A percentile compares a stretch with the other conserved stretches of the same genome.
These are phyloP conservation scores for Podila epigama DNA, from an alignment of 192 early-diverging fungal genomes.

Conservation along the genomic window DNA sequence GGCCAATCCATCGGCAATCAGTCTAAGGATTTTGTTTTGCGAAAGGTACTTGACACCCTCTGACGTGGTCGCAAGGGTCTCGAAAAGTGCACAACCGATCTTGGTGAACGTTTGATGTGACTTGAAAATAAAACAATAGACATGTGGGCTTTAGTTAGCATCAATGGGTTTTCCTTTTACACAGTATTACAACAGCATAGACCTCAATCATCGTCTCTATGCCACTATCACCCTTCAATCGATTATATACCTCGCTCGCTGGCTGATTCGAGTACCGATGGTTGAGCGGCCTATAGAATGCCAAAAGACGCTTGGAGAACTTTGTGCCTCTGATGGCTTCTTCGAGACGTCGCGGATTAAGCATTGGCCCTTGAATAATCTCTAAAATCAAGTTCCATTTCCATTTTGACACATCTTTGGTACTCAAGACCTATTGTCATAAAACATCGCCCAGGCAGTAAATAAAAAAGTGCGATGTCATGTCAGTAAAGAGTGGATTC, in stretches of 20 bases:
- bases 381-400: constrained; percentile 79
- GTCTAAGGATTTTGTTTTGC: constrained; percentile 72
- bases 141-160: too few relatives aligned
- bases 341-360: constrained; percentile 75
- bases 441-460: background rate
- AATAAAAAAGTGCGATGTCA: background rate
- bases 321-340: constrained; percentile 76
- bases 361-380: constrained; percentile 78
- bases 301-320: constrained; percentile 73
- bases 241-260: constrained; percentile 52
- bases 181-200: too few relatives aligned
- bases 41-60: constrained; percentile 76
- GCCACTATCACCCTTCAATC: too few relatives aligned
- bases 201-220: too few relatives aligned
- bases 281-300: constrained; percentile 77
- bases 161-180: too few relatives aligned
- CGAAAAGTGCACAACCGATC: constrained; percentile 75
- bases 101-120: constrained; percentile 57
- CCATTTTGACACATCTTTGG: constrained; percentile 83
- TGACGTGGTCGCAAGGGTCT: constrained; percentile 61
- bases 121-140: background rate
- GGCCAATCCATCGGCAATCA: constrained; percentile 77
- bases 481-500: too few relatives aligned
- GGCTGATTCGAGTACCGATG: constrained; percentile 75
- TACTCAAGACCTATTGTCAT: constrained; percentile 62